Percentiles rank a stretch among this genome's conserved stretches.
These are phyloP conservation scores for Calonectria honghensis DNA, from an alignment of 2,329 filamentous ascomycete genomes.

Conservation along the genomic window DNA sequence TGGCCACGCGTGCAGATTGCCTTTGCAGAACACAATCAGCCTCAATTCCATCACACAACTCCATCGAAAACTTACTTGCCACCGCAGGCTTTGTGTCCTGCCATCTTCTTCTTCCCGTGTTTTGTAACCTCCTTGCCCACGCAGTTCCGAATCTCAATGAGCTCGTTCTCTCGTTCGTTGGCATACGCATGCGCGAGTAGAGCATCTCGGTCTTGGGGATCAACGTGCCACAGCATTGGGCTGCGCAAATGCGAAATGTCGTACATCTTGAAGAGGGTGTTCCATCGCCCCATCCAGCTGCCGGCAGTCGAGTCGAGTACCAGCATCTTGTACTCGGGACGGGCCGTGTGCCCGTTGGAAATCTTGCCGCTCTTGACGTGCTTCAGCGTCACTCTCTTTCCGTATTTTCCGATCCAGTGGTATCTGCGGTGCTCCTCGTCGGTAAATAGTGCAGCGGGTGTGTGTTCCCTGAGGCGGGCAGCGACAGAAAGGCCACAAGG, in stretches of 20 bases:
- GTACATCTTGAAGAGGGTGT: slow-evolving; percentile 79
- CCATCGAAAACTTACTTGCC: slow-evolving; percentile 63
- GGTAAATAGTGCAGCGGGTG: slow-evolving; percentile 86
- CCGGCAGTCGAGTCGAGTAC: slow-evolving; percentile 80
- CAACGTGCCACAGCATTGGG: slow-evolving; percentile 89
- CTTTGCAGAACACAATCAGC: slow-evolving; percentile 46
- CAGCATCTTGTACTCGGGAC: slow-evolving; percentile 67
- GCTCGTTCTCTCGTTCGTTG: slow-evolving; percentile 75
- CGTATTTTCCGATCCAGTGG: slow-evolving; percentile 83
- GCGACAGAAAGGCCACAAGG: slow-evolving; percentile 85
- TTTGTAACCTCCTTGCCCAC: slow-evolving; percentile 89
- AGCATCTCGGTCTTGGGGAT: slow-evolving; percentile 84
- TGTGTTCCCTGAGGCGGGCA: slow-evolving; percentile 81
- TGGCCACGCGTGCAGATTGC: slow-evolving; percentile 68
- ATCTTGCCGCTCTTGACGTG: slow-evolving; percentile 60
- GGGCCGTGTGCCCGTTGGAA: slow-evolving; percentile 37
- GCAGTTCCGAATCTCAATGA: slow-evolving; percentile 82
- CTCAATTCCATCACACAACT: fast-evolving
- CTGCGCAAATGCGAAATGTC: slow-evolving; percentile 84
- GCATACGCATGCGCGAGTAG: slow-evolving; percentile 81
- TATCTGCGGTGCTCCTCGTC: slow-evolving; percentile 90
- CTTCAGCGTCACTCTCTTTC: slow-evolving; percentile 75
- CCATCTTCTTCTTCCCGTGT: slow-evolving; percentile 81
- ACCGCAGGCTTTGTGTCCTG: slow-evolving; percentile 58
- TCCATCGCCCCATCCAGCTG: slow-evolving; percentile 83